Evolutionary conservation across 2,329 filamentous ascomycete genomes (phyloP), one percentile per base, ranked within the genome.

Genomic region (Fusarium solani-melongenae): DNA sequence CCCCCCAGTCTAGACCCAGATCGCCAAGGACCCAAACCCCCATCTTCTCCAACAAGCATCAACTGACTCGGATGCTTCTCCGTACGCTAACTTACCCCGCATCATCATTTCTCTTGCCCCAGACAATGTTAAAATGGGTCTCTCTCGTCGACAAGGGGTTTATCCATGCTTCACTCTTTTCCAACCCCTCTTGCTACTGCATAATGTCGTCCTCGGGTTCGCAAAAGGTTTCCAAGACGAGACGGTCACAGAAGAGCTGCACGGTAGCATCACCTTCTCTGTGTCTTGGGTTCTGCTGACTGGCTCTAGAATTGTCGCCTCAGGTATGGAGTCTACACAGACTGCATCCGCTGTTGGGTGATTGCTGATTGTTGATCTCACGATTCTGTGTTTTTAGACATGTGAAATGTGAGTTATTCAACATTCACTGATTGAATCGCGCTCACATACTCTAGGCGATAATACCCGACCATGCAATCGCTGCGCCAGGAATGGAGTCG

Each of bases 61-160:
- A 51, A 51, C 17, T 29, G 31, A 36, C 53, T 41, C 56, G 55
- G 34, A 58, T 24, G 55, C 55, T 38, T 39, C 34, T 58, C 55
- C 34, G 55, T 41, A 39, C 33, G 24, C 34, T 58, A 56, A 38
- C 3, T 14, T 58, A 58, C 56, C 56, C 56, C 56, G 36, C 56
- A 31, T 41, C 56, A 10, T 15, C 6, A 12, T 34, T 33, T 17
- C 29, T 36, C 33, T 36, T 34, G 34, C 27, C 31, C 34, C 22
- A 20, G 24, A 39, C 24, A 17, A 27, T 10, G 34, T 58, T 58
- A 58, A 57, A 57, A 38, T 38, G 53, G 53, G 53, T 36, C 53
- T 1, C 49, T 53, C 17, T 57, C 53, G 1, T 57, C 53, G 53
- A 57, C 53, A 27, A 57, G 20, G 53, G 51, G 31, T 6, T 14